Evolutionary conservation across 1,284 basidiomycete genomes (phyloP), one percentile per base, ranked within the genome.

Genomic region (Stygiomarasmius scandens): DNA sequence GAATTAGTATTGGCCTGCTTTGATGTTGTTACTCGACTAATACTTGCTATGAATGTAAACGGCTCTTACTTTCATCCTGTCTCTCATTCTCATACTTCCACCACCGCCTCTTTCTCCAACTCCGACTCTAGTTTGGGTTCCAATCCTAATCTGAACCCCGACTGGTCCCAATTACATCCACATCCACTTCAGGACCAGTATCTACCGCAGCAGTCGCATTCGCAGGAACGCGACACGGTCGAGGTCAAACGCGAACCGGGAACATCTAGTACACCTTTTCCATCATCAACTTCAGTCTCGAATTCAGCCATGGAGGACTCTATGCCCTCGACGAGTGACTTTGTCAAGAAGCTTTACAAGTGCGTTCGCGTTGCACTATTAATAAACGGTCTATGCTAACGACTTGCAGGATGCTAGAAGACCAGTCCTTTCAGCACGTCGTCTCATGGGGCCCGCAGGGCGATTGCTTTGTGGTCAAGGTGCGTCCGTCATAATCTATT

Each of bases 321-420:
- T 60, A 87, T 90, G 87, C 87, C 87, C 3, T 81, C 86, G 11
- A 88, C 90, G 16, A 86, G 84, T 63, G 95, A 98, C 74, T 98
- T 98, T 73, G 95, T 98, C 69, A 97, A 95, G 77, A 96, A 96
- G 75, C 78, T 98, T 14, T 96, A 92, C 87, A 93, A 92, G 90
- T 92, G 56, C 60, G 84, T 79, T 23, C 14, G 4, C 38, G 16
- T 51, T 52, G 22, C 25, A 45, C 43, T 10, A 8, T 48, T 49
- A 3, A 29, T 32, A n/a, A 11, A n/a, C n/a, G 27, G 43, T 52
- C 36, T 23, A 19, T 10, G 20, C 38, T 52, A 19, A 41, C 24
- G 9, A 47, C 22, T 49, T 45, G n/a, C 59, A 93, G 92, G 69
- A 95, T 96, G 92, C 85, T 96, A 44, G 91, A 95, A 69, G 93